These are phyloP conservation scores for Xylariomycetidae sp. DNA, from an alignment of 2,329 filamentous ascomycete genomes.

Conservation along the genomic window DNA sequence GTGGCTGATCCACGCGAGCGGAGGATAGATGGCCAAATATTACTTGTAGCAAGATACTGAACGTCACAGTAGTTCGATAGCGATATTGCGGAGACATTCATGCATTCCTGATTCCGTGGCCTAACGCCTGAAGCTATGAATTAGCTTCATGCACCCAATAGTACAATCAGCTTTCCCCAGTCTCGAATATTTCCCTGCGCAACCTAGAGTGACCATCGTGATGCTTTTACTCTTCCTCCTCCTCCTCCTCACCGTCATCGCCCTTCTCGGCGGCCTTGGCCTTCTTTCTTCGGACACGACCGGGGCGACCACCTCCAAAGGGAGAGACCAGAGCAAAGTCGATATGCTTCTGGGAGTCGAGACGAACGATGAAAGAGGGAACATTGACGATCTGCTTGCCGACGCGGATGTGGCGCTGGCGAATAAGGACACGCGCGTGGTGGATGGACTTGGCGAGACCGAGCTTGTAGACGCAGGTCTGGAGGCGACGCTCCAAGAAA, in stretches of 20 bases:
- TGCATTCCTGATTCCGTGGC: conserved; percentile 36
- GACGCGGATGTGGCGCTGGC: conserved; percentile 98
- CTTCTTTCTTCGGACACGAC: conserved; percentile 99
- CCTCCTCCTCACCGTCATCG: conserved; percentile 75
- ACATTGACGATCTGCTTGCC: conserved; percentile 99
- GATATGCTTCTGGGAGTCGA: conserved; percentile 99
- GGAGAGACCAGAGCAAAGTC: conserved; percentile 97
- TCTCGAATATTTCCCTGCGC: conserved; percentile 20
- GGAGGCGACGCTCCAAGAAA: conserved; percentile 99
- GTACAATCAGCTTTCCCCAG: conserved; percentile 29
- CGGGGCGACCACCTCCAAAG: conserved; percentile 94
- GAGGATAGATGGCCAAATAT: too few species aligned
- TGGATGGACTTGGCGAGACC: conserved; percentile 99
- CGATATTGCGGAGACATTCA: too few species aligned
- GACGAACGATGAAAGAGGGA: conserved; percentile 97
- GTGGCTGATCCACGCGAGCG: too few species aligned
- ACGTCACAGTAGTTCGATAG: too few species aligned
- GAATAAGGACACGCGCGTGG: conserved; percentile 99
- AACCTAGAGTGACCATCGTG: conserved; percentile 26
- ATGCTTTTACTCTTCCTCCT: conserved; percentile 67
- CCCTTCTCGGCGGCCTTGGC: conserved; percentile 88
- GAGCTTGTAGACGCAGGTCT: conserved; percentile 99
- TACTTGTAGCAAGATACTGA: too few species aligned
- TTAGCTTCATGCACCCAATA: conserved; percentile 31
- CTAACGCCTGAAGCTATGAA: conserved; percentile 51